Conservation (phyloP, 2,329 filamentous ascomycete species). For the Didymella keratinophila region DNA sequence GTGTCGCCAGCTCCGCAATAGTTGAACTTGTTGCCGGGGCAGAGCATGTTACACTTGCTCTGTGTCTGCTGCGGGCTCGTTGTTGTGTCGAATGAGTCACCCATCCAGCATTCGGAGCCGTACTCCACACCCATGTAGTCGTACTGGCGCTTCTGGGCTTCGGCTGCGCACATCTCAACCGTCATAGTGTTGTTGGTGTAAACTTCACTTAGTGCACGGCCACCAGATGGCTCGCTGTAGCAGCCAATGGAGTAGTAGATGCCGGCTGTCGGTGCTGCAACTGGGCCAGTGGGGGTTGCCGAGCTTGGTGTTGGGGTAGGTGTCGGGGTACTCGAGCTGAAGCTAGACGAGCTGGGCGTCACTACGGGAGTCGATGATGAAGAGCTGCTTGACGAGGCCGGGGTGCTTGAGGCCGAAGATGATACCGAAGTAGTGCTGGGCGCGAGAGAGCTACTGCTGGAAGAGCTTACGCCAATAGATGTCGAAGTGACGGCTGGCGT, state of each 20-base stretch:
- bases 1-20: conserved; percentile 7
- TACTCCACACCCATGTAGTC: conserved; percentile 15
- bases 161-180: conserved; percentile 7
- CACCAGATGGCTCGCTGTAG: conserved; percentile 6
- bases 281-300: conserved; percentile 6
- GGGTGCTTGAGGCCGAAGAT: background rate
- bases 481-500: background rate
- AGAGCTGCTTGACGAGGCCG: background rate
- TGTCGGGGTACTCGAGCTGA: background rate
- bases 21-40: conserved; percentile 4
- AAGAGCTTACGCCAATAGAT: background rate
- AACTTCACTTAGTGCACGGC: conserved; percentile 5
- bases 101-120: conserved; percentile 16
- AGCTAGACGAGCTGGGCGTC: background rate
- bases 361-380: background rate
- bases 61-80: background rate
- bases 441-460: background rate
- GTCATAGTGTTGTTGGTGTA: conserved; percentile 13
- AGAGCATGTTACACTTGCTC: conserved; percentile 9
- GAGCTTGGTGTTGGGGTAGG: background rate
- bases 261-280: conserved; percentile 3
- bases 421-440: background rate
- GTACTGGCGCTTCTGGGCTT: conserved; percentile 4
- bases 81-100: conserved; percentile 6
- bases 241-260: conserved; percentile 14